Base-by-base conservation (phyloP, 1,284 basidiomycete species). In the Earliella scabrosa region DNA sequence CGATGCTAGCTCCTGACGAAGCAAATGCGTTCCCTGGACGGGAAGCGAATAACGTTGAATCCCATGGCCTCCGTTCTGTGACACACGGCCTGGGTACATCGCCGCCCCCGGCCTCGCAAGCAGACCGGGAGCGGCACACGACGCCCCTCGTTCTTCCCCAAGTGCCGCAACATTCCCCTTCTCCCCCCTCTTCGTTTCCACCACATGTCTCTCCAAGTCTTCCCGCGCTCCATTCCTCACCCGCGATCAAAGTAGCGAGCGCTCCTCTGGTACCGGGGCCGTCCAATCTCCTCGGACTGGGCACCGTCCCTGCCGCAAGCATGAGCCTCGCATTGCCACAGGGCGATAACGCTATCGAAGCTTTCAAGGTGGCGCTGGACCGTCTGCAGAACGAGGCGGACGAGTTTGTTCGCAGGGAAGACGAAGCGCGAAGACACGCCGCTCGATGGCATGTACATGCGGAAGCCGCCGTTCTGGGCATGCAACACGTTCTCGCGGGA, bases 401-500 rank as follows among this genome's bases (percentile, higher is more conserved):
- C 18, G 47, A 55, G 32, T 54, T 49, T 24, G 14, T 20, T 1
- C 26, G 26, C 14, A 45, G 35, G 14, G 50, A 56, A 23, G 55
- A 50, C 7, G 57, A 52, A 35, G 41, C 52, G 1, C 52, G 45
- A 34, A 50, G 51, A 3, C 52, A 52, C 21, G 43, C 50, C 5
- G 45, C 57, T 9, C 54, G 50, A 10, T 51, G 54, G 57, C 48
- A 54, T n/a, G 55, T 50, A 0, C 52, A 44, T 18, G 57, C 54
- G 1, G 52, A 59, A 6, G 29, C 45, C 3, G 26, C 54, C 14
- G 6, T 50, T 39, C 52, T 55, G 11, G 27, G 32, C 11, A 31
- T 59, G 13, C 11, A 20, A 8, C 11, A 51, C 10, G 7, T 46
- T 13, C 44, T 47, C 11, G 38, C 32, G 6, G 40, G 48, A 5